Conservation (phyloP, 169 alveolate species). For the Plasmodium relictum region DNA sequence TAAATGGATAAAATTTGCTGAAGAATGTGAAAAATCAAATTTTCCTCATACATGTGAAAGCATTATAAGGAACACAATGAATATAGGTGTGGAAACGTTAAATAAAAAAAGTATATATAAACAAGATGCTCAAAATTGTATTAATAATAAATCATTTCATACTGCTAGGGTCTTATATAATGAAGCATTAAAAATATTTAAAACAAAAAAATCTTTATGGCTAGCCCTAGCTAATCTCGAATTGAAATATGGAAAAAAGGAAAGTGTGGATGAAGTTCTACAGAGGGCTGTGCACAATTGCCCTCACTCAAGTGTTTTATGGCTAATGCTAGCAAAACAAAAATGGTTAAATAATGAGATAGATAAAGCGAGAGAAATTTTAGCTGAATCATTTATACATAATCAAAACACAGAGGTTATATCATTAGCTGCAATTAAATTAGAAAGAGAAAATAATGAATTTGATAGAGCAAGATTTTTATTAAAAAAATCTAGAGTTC, state of each 20-base stretch:
- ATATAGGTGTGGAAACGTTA: slow-evolving; percentile 85
- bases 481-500: slow-evolving; percentile 91
- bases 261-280: slow-evolving; percentile 88
- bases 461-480: slow-evolving; percentile 94
- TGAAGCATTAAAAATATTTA: slow-evolving; percentile 89
- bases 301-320: slow-evolving; percentile 93
- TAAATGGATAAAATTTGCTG: slow-evolving; percentile 95
- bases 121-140: slow-evolving; percentile 89
- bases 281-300: slow-evolving; percentile 91
- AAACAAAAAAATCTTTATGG: slow-evolving; percentile 93
- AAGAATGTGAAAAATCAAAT: slow-evolving; percentile 90
- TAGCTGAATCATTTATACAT: slow-evolving; percentile 91
- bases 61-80: slow-evolving; percentile 88
- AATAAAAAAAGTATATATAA: slow-evolving; percentile 84
- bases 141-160: slow-evolving; percentile 85
- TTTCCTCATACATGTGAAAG: slow-evolving; percentile 92
- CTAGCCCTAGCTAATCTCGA: slow-evolving; percentile 97
- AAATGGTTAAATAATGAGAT: slow-evolving; percentile 93
- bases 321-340: slow-evolving; percentile 95
- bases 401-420: slow-evolving; percentile 91
- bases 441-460: slow-evolving; percentile 94
- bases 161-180: slow-evolving; percentile 92
- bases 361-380: slow-evolving; percentile 90
- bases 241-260: slow-evolving; percentile 92
- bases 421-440: slow-evolving; percentile 92